Conservation (phyloP, 2,329 filamentous ascomycete genomes). For the Fusarium pilosicola region DNA sequence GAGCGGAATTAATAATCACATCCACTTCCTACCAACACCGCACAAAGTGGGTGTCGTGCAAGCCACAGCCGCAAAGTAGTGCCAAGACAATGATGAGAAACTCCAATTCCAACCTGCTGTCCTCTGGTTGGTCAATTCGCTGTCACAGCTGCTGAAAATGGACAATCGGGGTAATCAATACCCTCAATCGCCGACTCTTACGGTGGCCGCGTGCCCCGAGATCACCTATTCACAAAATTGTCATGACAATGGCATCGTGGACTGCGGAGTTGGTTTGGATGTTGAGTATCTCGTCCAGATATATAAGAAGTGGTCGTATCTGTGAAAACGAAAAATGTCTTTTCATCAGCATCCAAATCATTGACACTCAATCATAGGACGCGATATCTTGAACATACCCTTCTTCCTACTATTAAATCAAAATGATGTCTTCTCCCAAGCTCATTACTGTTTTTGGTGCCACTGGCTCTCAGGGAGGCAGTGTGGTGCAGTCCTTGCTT, state of each 20-base stretch:
- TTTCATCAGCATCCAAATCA: constrained; percentile 18
- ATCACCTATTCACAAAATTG: constrained; percentile 16
- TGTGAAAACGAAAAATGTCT: neutral
- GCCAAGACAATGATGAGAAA: constrained; percentile 31
- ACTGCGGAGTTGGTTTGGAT: constrained; percentile 18
- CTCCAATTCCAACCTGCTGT: neutral
- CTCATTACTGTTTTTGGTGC: constrained; percentile 48
- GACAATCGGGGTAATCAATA: constrained; percentile 28
- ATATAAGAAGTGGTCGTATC: constrained; percentile 23
- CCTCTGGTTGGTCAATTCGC: constrained; percentile 8
- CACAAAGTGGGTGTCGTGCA: constrained; percentile 12
- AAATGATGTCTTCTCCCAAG: constrained; percentile 41
- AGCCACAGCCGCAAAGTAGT: constrained; percentile 28
- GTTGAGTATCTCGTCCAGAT: neutral
- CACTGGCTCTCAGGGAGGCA: constrained; percentile 47
- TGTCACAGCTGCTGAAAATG: neutral
- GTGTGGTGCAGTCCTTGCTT: constrained; percentile 46
- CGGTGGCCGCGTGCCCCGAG: constrained; percentile 6
- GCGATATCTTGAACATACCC: neutral
- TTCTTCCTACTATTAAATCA: neutral
- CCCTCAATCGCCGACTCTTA: constrained; percentile 16
- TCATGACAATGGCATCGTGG: neutral
- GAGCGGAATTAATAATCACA: constrained; percentile 41
- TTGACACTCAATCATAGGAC: neutral
- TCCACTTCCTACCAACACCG: neutral